Evolutionary conservation across 257 asterid genomes (phyloP).

Genomic region (Eustoma russellianum): DNA sequence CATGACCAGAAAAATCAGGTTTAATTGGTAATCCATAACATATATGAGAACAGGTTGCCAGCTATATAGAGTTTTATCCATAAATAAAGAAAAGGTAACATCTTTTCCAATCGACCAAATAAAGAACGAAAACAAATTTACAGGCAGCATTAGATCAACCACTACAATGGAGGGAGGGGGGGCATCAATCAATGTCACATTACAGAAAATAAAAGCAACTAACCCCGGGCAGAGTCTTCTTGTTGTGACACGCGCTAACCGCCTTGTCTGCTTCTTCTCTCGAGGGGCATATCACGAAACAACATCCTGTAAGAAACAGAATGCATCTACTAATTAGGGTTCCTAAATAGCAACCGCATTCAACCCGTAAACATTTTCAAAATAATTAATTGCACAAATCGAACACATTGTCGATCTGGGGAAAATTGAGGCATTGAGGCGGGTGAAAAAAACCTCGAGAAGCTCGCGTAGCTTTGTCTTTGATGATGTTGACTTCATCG

Average conservation of each 20-base stretch:
- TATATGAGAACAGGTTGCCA: too few relatives aligned
- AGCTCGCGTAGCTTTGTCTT: conserved; percentile 77
- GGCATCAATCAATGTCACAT: conserved; percentile 7
- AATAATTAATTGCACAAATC: conserved; percentile 14
- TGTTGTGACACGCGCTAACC: conserved; percentile 66
- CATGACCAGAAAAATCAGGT: too few relatives aligned
- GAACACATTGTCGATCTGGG: conserved; percentile 42
- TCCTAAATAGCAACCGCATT: conserved; percentile 4
- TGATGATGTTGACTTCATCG: conserved; percentile 87
- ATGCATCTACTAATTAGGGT: conserved; percentile 31
- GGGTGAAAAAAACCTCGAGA: conserved; percentile 64
- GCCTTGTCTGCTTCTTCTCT: conserved; percentile 97
- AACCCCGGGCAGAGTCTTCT: conserved; percentile 85
- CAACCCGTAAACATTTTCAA: too few relatives aligned
- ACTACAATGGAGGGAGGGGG: not conserved
- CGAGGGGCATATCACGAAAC: conserved; percentile 83
- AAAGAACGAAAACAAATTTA: not conserved
- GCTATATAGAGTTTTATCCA: too few relatives aligned
- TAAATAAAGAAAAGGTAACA: conserved; percentile 3
- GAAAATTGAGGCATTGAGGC: conserved; percentile 7
- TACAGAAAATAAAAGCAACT: conserved; percentile 10
- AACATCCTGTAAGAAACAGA: conserved; percentile 47
- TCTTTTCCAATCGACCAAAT: conserved; percentile 6
- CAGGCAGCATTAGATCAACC: conserved; percentile 5
- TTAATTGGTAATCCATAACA: too few relatives aligned